A percentile compares a stretch with the other conserved stretches of the same genome.
These are phyloP conservation scores for Aspergillus conjunctus DNA, from an alignment of 495 filamentous ascomycete genomes.

Conservation along the genomic window DNA sequence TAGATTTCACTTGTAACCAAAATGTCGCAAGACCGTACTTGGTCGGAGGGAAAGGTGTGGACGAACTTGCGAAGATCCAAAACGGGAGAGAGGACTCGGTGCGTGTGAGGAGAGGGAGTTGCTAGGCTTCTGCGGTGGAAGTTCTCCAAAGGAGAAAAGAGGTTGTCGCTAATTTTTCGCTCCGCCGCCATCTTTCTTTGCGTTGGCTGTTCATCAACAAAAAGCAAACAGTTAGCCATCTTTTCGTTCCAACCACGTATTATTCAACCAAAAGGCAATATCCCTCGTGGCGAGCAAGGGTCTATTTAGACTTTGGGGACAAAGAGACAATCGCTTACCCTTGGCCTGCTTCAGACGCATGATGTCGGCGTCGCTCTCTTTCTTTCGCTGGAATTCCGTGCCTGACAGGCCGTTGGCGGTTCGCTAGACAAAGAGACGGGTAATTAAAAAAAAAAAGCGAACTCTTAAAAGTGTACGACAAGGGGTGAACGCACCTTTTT, in stretches of 20 bases:
- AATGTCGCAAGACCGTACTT: neutral
- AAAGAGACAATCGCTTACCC: conserved; percentile 51
- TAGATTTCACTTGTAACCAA: neutral
- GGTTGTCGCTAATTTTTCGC: conserved; percentile 10
- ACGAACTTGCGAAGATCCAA: neutral
- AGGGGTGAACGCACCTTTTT: conserved; percentile 35
- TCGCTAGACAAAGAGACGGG: conserved; percentile 54
- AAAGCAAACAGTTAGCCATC: neutral
- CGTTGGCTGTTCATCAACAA: conserved; percentile 30
- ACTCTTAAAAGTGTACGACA: neutral
- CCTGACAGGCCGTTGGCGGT: conserved; percentile 60
- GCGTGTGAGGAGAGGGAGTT: neutral
- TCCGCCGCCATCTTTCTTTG: conserved; percentile 29
- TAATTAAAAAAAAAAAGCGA: neutral
- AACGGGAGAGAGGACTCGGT: neutral
- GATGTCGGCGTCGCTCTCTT: conserved; percentile 75
- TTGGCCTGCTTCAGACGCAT: conserved; percentile 90
- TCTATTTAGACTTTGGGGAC: neutral
- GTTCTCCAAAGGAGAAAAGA: neutral
- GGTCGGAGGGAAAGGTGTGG: neutral
- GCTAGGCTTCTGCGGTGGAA: neutral
- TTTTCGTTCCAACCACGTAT: too few relatives aligned
- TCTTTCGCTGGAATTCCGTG: conserved; percentile 67
- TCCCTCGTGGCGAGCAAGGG: neutral
- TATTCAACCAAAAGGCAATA: neutral